These are phyloP conservation scores for Scheffersomyces quercinus DNA, from an alignment of 1,139 yeast species.

Conservation along the genomic window DNA sequence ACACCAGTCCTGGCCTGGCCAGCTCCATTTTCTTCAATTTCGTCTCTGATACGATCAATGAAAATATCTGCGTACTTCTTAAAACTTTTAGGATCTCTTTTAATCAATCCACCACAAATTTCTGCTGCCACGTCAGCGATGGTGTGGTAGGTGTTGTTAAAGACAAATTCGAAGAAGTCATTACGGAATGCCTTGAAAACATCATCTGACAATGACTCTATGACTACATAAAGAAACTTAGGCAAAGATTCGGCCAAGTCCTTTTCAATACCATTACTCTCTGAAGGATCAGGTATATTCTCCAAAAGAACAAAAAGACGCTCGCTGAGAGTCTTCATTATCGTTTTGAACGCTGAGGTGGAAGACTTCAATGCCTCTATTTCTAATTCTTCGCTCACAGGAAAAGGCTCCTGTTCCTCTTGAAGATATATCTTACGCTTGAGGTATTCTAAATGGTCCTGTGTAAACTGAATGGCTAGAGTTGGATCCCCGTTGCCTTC, in stretches of 20 bases:
- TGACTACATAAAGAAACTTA: slow-evolving; percentile 63
- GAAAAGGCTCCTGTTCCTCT: slow-evolving; percentile 16
- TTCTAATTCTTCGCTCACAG: slow-evolving; percentile 46
- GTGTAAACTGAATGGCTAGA: slow-evolving; percentile 74
- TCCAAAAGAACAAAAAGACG: slow-evolving; percentile 69
- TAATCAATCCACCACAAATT: slow-evolving; percentile 67
- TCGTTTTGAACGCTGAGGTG: slow-evolving; percentile 66
- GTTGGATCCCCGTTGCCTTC: slow-evolving; percentile 46
- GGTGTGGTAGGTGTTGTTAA: slow-evolving; percentile 61
- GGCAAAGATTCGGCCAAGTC: slow-evolving; percentile 59
- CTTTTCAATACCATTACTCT: slow-evolving; percentile 49
- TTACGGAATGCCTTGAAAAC: slow-evolving; percentile 55
- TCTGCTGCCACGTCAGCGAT: slow-evolving; percentile 71
- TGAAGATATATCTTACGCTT: slow-evolving; percentile 33
- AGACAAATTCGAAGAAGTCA: slow-evolving; percentile 55
- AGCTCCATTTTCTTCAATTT: slow-evolving; percentile 81
- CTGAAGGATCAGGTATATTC: slow-evolving; percentile 67
- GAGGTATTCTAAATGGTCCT: slow-evolving; percentile 57
- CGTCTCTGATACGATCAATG: slow-evolving; percentile 58
- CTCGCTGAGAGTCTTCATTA: slow-evolving; percentile 58
- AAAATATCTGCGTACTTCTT: slow-evolving; percentile 46
- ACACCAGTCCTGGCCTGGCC: slow-evolving; percentile 72
- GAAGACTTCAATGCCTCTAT: slow-evolving; percentile 69
- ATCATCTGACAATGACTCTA: slow-evolving; percentile 71
- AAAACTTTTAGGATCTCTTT: slow-evolving; percentile 56